phyloP scores from a whole-genome alignment of 2,329 filamentous ascomycete species.

The Scedosporium minutisporum region DNA sequence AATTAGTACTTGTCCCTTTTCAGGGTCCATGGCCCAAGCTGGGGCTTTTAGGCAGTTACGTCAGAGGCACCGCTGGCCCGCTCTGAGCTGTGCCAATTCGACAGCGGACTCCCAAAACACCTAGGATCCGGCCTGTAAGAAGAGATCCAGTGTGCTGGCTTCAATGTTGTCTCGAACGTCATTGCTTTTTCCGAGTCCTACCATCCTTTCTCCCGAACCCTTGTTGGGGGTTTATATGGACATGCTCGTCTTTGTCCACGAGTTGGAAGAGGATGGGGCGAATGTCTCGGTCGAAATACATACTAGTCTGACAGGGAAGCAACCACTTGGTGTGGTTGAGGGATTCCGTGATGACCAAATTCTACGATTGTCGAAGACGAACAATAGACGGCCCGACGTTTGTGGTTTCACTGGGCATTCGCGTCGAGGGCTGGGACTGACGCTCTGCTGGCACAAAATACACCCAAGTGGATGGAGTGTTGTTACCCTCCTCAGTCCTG shows the following conservation, averaged over 20 bases:
- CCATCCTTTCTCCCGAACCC: neutral
- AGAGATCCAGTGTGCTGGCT: neutral
- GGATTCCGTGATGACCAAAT: too few relatives aligned
- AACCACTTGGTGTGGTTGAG: neutral
- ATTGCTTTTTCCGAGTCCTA: neutral
- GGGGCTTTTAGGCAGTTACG: neutral
- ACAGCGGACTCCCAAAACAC: neutral
- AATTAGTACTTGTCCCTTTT: neutral
- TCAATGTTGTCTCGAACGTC: too few relatives aligned
- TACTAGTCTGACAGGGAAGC: neutral
- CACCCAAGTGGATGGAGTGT: neutral
- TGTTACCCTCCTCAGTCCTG: too few relatives aligned
- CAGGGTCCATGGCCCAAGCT: neutral
- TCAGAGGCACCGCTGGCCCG: neutral
- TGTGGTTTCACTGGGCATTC: too few relatives aligned
- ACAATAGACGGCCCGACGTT: too few relatives aligned
- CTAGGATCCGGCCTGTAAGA: neutral
- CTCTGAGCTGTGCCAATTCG: neutral
- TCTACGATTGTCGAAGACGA: too few relatives aligned
- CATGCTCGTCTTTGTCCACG: neutral
- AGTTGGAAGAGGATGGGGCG: neutral
- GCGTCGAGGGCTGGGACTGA: neutral
- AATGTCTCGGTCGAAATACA: neutral
- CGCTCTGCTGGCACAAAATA: neutral
- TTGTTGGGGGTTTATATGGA: neutral